Conservation (phyloP, 1,284 basidiomycete species). For the Mycena citricolor region DNA sequence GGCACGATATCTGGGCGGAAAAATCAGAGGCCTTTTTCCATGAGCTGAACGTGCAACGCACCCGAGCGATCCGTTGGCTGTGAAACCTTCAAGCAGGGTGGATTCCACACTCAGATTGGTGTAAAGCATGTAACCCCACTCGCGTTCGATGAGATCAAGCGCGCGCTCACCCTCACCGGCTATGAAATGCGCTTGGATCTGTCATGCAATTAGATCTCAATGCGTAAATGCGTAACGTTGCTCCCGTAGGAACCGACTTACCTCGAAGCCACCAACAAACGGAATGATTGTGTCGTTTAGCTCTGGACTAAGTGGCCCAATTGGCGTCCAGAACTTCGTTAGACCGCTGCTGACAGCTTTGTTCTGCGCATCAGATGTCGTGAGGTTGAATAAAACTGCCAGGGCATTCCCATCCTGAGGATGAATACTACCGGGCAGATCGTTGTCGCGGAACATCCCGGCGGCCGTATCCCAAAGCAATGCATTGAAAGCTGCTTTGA, state of each 20-base stretch:
- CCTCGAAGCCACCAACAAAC: slow-evolving; percentile 52
- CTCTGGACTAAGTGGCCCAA: slow-evolving; percentile 50
- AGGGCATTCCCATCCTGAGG: slow-evolving; percentile 55
- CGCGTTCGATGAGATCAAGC: slow-evolving; percentile 45
- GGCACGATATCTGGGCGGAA: slow-evolving; percentile 36
- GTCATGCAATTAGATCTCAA: background rate
- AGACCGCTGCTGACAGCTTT: slow-evolving; percentile 43
- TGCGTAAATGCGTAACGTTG: background rate
- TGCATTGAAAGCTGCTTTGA: slow-evolving; percentile 44
- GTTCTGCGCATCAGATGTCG: slow-evolving; percentile 40
- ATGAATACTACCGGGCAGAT: slow-evolving; percentile 37
- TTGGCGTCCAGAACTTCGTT: slow-evolving; percentile 47
- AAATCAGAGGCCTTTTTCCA: slow-evolving; percentile 1
- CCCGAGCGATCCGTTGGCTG: slow-evolving; percentile 50
- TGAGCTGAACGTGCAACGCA: slow-evolving; percentile 24
- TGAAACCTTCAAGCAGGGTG: slow-evolving; percentile 51
- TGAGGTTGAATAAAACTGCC: slow-evolving; percentile 49
- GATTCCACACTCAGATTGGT: slow-evolving; percentile 51
- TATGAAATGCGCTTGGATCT: slow-evolving; percentile 53
- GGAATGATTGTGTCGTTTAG: slow-evolving; percentile 52
- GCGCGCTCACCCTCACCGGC: slow-evolving; percentile 47
- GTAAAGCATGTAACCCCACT: slow-evolving; percentile 58
- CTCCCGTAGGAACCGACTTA: slow-evolving; percentile 21
- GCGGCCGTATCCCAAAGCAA: slow-evolving; percentile 42
- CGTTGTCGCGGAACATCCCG: slow-evolving; percentile 50